A percentile compares a stretch with the other conserved stretches of the same genome.
Evolutionary conservation across 192 early-diverging fungal species (phyloP).

Genomic region (Backusella circina): DNA sequence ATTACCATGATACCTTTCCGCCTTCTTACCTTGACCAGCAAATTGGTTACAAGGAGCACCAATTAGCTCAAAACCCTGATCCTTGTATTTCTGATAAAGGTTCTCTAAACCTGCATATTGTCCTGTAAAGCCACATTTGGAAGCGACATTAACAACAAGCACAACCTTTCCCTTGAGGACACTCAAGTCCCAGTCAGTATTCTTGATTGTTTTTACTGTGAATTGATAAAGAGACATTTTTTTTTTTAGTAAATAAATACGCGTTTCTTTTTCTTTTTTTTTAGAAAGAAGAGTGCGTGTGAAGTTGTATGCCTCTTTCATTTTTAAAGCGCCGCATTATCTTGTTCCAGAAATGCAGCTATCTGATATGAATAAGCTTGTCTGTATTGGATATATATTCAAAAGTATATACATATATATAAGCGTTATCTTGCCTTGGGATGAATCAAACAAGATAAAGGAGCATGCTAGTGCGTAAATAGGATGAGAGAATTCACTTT

Average conservation of each 20-base stretch:
- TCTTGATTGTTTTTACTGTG: conserved; percentile 20
- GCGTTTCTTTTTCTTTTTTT: background rate
- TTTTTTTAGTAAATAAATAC: background rate
- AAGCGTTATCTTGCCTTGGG: no score
- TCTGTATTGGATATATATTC: no score
- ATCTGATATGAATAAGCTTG: no score
- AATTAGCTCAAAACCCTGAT: conserved; percentile 74
- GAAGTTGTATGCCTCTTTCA: no score
- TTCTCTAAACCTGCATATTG: conserved; percentile 74
- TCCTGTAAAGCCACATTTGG: conserved; percentile 84
- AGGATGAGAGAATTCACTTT: no score
- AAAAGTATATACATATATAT: no score
- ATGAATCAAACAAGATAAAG: no score
- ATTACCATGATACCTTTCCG: background rate
- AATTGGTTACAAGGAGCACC: conserved; percentile 96
- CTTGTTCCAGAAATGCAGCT: no score
- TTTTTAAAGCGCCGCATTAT: no score
- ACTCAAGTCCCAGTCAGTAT: conserved; percentile 23
- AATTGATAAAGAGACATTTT: conserved; percentile 22
- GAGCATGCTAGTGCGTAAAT: no score
- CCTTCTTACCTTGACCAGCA: conserved; percentile 50
- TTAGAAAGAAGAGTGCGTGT: background rate
- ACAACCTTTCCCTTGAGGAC: conserved; percentile 28
- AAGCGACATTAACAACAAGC: conserved; percentile 88
- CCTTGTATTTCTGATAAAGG: conserved; percentile 63